A percentile compares a stretch with the other conserved stretches of the same genome.
phyloP scores from a whole-genome alignment of 1,284 basidiomycete genomes.

The Ceratobasidium sp. region DNA sequence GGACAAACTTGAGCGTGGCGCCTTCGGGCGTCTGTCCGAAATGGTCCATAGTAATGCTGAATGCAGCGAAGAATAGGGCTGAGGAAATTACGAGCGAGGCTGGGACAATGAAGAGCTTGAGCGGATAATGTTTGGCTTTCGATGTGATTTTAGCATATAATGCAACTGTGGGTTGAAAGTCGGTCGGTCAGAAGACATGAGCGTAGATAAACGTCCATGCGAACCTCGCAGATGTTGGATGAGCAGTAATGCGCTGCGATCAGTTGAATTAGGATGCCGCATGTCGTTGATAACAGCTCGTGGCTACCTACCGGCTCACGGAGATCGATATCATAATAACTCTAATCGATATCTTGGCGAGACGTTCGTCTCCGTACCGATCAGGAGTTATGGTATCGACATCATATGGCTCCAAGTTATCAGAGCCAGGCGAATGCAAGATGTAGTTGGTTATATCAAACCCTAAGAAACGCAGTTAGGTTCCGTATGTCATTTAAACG shows the following conservation, averaged over 20 bases:
- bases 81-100: conserved; percentile 12
- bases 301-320: conserved; percentile 13
- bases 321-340: conserved; percentile 20
- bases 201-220: not conserved
- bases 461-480: not conserved
- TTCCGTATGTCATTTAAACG: not conserved
- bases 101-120: conserved; percentile 18
- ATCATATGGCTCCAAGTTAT: not conserved
- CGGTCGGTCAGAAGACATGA: not conserved
- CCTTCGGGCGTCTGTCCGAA: conserved; percentile 3
- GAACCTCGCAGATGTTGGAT: conserved; percentile 29
- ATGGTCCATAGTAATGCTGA: not conserved
- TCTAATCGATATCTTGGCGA: conserved; percentile 20
- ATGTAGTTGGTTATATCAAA: conserved; percentile 36
- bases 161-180: not conserved
- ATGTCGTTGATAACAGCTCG: not conserved
- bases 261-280: not conserved
- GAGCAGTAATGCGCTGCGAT: not conserved
- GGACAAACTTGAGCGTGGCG: conserved; percentile 10
- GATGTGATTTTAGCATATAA: conserved; percentile 31
- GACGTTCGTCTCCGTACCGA: conserved; percentile 14
- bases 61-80: conserved; percentile 15
- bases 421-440: conserved; percentile 31
- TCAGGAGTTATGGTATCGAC: conserved; percentile 9
- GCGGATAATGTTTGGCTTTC: not conserved